Evolutionary conservation across 371 early-diverging fungal genomes (phyloP), one percentile per base, ranked within the genome.

Genomic region (Furculomyces boomerangus): DNA sequence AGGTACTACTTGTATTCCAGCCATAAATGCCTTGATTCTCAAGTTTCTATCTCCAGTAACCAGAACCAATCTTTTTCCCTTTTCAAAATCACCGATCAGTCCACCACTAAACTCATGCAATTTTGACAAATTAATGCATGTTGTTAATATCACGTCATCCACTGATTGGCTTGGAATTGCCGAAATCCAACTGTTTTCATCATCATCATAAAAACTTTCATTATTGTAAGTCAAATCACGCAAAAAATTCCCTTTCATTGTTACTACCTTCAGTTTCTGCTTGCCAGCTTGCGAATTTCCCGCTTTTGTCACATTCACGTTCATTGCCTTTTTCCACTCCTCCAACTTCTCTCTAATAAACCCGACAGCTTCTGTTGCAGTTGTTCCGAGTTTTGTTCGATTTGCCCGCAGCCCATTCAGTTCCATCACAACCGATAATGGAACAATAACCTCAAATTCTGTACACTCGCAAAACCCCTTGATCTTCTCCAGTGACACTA

Each of bases 21-120:
- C 5, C 10, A 45, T 24, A 20, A 20, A 13, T 24, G 51, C 24
- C 30, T 51, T 51, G 8, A 51, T 51, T 25, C 51, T 31, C 51
- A 51, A 8, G 27, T 51, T 27, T 27, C 35, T 51, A 45, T 51
- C 51, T 7, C 45, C 20, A 13, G 51, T 51, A 13, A 51, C 51
- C 7, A 51, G 30, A 30, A 51, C 30, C 5, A 51, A 3, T 8
- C 13, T 20, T 8, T 20, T 22, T 7, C 24, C 13, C 18, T n/a
- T 3, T 7, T 7, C 32, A 22, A n/a, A 10, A 37, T 24, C 20
- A 40, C 20, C 41, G 20, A 39, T n/a, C 13, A n/a, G 39, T 13
- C 39, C n/a, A n/a, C n/a, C n/a, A 39, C n/a, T 13, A 8, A 45
- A 13, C 27, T 10, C 22, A 10, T 8, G 46, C 5, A 27, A 8